Conservation (phyloP, 495 filamentous ascomycete species). For the Niebla homalea region DNA sequence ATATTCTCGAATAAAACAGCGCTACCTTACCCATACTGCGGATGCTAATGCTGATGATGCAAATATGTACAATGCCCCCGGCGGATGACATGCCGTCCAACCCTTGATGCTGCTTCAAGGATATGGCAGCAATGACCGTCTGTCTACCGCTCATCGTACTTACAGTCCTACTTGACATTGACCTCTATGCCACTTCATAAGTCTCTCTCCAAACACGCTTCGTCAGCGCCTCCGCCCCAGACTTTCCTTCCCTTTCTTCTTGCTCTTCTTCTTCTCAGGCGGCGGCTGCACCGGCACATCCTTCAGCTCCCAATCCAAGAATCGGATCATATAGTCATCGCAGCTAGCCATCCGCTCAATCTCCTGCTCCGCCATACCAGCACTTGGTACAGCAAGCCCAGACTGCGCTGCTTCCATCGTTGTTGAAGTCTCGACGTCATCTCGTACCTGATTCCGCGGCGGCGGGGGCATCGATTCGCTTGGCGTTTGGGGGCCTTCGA, state of each 20-base stretch:
- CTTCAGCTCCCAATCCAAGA: slow-evolving; percentile 64
- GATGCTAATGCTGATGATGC: too few relatives aligned
- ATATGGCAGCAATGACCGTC: too few relatives aligned
- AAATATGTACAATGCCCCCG: too few relatives aligned
- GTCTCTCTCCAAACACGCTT: too few relatives aligned
- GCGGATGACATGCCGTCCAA: too few relatives aligned
- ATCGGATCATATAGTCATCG: slow-evolving; percentile 70
- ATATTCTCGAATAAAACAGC: too few relatives aligned
- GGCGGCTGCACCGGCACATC: slow-evolving; percentile 69
- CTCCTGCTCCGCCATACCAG: slow-evolving; percentile 22
- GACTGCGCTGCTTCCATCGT: slow-evolving; percentile 31
- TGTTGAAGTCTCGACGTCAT: slow-evolving; percentile 31
- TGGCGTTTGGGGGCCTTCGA: slow-evolving; percentile 24
- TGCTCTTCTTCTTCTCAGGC: slow-evolving; percentile 69
- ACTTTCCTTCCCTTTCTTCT: slow-evolving; percentile 55
- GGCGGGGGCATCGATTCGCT: slow-evolving; percentile 17
- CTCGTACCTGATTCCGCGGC: slow-evolving; percentile 23
- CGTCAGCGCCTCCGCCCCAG: slow-evolving; percentile 20
- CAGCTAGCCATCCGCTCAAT: slow-evolving; percentile 22
- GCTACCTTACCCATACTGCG: too few relatives aligned
- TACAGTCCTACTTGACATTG: too few relatives aligned
- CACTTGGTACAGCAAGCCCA: slow-evolving; percentile 11
- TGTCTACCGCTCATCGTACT: too few relatives aligned
- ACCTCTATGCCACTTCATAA: background rate
- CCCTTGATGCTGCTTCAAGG: too few relatives aligned